Evolutionary conservation across 108 stramenopile species (phyloP), one percentile per base, ranked within the genome.

Genomic region (Stephanodiscus triporus): DNA sequence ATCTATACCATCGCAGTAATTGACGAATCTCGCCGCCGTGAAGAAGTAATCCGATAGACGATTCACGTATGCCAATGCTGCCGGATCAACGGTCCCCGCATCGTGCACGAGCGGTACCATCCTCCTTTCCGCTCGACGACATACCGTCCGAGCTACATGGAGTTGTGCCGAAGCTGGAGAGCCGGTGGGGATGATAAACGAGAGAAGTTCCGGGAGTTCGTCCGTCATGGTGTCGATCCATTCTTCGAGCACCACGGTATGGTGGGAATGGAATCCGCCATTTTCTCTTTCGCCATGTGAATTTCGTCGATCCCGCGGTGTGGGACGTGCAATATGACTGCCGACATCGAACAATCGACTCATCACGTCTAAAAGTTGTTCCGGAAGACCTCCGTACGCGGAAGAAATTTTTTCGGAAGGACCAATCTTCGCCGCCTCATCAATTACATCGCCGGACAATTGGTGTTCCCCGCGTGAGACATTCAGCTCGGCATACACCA

Each of bases 1-100:
- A 23, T 84, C 81, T 42, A 24, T 71, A 1, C 77, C 86, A 49
- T 87, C 84, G 54, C 87, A 84, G 68, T 70, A 89, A 71, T 93
- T 93, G 40, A 80, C 83, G 68, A 70, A 94, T 49, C 93, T 84
- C 0, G 93, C 88, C 6, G 93, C 89, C 53, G 89, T 85, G 72
- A 94, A 94, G 67, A 94, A 85, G 68, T 86, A 91, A 77, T 94
- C 93, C 11, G 89, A 90, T 53, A 94, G 72, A 38, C 93, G 88
- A 83, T 94, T 94, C 55, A 94, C 63, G 76, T 94, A 94, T 42
- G 80, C 50, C 66, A 91, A 51, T 10, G 87, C 86, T 47, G 81
- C 83, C 10, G 91, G 89, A 73, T 94, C 91, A 59, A 85, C 89
- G 4, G 77, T 72, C 42, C 56, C 76, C 20, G 68, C 68, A 20